Evolutionary conservation across 2,329 filamentous ascomycete species (phyloP).

Genomic region (Fusarium sp.): DNA sequence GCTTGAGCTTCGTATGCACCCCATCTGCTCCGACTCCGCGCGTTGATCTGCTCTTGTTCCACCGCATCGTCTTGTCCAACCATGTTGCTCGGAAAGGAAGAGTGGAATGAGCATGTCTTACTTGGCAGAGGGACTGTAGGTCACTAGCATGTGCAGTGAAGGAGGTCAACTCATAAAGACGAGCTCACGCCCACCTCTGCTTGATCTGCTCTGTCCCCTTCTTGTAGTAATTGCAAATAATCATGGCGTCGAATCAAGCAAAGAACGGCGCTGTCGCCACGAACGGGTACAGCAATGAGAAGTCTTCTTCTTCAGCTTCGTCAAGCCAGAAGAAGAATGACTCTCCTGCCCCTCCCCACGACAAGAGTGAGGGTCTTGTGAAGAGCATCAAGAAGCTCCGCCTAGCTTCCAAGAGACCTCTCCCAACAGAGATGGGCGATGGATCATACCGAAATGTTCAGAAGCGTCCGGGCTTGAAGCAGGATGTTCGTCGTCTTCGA

Average conservation of each 20-base stretch:
- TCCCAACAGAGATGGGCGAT: conserved; percentile 71
- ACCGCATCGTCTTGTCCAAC: conserved; percentile 33
- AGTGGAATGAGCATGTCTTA: conserved; percentile 6
- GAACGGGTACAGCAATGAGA: conserved; percentile 35
- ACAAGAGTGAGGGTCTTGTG: conserved; percentile 43
- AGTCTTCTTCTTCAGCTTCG: conserved; percentile 15
- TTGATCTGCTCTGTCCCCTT: neutral
- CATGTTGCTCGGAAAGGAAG: neutral
- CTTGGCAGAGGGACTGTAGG: neutral
- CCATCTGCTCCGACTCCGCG: conserved; percentile 11
- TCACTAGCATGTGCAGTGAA: neutral
- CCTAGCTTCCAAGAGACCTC: conserved; percentile 66
- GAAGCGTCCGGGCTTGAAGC: conserved; percentile 54
- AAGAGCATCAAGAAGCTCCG: conserved; percentile 50
- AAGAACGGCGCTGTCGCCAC: conserved; percentile 43
- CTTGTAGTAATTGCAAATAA: conserved; percentile 3
- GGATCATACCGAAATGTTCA: conserved; percentile 65
- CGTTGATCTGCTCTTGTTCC: conserved; percentile 38
- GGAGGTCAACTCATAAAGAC: conserved; percentile 14
- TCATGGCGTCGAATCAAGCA: conserved; percentile 38
- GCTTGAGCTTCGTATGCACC: neutral
- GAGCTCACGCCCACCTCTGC: neutral
- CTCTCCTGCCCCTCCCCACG: conserved; percentile 11
- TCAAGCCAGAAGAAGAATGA: conserved; percentile 5
- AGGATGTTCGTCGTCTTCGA: conserved; percentile 41